phyloP scores from a whole-genome alignment of 805 yeast genomes.

The Nakazawaea ambrosiae region DNA sequence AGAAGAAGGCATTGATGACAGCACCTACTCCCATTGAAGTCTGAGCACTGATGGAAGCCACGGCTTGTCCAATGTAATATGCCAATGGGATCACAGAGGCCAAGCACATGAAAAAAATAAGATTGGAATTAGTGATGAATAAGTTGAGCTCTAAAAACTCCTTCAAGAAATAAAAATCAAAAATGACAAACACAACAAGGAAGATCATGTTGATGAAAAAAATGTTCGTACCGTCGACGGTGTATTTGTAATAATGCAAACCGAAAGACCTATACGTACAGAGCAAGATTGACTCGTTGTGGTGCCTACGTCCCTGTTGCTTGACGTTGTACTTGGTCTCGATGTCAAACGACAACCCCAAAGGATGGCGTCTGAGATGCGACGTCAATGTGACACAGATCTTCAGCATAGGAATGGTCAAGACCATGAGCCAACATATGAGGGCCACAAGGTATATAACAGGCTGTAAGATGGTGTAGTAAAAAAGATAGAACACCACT shows the following conservation, averaged over 20 bases:
- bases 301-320: conserved; percentile 13
- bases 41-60: conserved; percentile 98
- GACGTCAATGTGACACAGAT: conserved; percentile 58
- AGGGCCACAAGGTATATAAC: conserved; percentile 45
- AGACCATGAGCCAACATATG: conserved; percentile 74
- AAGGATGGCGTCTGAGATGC: conserved; percentile 85
- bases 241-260: conserved; percentile 88
- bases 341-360: conserved; percentile 71
- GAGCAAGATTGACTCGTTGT: conserved; percentile 57
- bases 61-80: conserved; percentile 96
- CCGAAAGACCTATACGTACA: conserved; percentile 94
- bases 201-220: conserved; percentile 80
- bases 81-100: conserved; percentile 89
- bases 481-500: conserved; percentile 63
- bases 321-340: conserved; percentile 43
- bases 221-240: conserved; percentile 93
- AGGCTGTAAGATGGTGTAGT: conserved; percentile 68
- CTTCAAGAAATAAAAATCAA: conserved; percentile 63
- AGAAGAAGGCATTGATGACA: conserved; percentile 94
- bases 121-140: conserved; percentile 51
- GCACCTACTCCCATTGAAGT: conserved; percentile 99
- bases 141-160: conserved; percentile 32
- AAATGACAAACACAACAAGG: conserved; percentile 74
- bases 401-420: conserved; percentile 92
- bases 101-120: conserved; percentile 69